phyloP scores from a whole-genome alignment of 2,329 filamentous ascomycete species.

The Pseudocercospora fijiensis region DNA sequence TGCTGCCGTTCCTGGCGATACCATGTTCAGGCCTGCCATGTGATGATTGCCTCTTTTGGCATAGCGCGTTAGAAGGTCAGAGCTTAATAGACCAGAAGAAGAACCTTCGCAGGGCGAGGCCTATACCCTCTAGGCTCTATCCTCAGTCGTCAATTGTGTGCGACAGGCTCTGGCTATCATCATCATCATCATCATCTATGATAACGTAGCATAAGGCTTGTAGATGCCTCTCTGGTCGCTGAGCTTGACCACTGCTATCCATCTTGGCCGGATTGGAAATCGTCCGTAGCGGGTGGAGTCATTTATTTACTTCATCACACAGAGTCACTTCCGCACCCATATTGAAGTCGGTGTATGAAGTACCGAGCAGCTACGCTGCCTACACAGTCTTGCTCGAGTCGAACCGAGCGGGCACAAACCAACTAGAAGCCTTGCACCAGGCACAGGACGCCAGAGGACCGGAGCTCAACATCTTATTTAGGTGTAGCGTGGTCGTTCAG shows the following conservation, averaged over 20 bases:
- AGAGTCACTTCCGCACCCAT: neutral
- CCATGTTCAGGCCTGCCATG: neutral
- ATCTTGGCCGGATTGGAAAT: neutral
- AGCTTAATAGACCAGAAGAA: neutral
- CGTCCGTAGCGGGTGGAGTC: neutral
- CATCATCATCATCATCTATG: too few relatives aligned
- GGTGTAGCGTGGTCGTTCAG: neutral
- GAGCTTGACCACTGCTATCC: neutral
- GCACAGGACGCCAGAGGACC: neutral
- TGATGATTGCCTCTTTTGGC: neutral
- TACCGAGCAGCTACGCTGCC: neutral
- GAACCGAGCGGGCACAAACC: neutral
- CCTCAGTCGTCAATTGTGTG: neutral
- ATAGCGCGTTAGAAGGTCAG: neutral
- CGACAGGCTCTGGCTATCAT: neutral
- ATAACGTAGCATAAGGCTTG: neutral
- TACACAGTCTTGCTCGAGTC: neutral
- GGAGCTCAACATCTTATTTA: neutral
- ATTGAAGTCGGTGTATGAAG: neutral
- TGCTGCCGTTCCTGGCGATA: neutral
- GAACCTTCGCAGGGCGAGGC: neutral
- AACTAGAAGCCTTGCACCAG: neutral
- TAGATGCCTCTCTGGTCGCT: neutral
- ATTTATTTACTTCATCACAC: neutral
- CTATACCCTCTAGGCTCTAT: neutral